A percentile compares a stretch with the other conserved stretches of the same genome.
Conservation (phyloP, 306 rosid species). For the Vigna angularis region DNA sequence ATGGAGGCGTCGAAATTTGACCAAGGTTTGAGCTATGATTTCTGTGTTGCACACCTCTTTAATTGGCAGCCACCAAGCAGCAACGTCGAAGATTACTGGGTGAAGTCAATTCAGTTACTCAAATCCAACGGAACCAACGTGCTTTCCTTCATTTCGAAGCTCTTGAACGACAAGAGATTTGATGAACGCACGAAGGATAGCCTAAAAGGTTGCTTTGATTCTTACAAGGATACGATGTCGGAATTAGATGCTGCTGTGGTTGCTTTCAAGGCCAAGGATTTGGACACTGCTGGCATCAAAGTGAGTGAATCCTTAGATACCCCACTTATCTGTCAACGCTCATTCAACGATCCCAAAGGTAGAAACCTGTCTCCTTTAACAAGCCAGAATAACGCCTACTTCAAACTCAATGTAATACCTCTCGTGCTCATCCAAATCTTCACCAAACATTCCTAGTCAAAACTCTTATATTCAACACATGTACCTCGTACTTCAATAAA, state of each 20-base stretch:
- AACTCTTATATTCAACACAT: no score
- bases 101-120: constrained; percentile 46
- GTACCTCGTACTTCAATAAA: no score
- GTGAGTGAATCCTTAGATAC: constrained; percentile 56
- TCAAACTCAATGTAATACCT: no score
- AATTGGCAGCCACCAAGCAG: constrained; percentile 35
- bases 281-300: constrained; percentile 7
- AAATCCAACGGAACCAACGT: constrained; percentile 58
- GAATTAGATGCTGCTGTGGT: constrained; percentile 45
- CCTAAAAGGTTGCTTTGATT: constrained; percentile 57
- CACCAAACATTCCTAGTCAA: no score
- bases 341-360: constrained; percentile 33
- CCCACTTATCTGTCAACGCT: constrained; percentile 64
- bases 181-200: constrained; percentile 40
- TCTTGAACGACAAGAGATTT: constrained; percentile 37
- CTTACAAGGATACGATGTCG: constrained; percentile 50
- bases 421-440: no score
- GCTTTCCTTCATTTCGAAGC: constrained; percentile 44
- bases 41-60: constrained; percentile 59
- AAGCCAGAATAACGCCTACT: no score
- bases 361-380: no score
- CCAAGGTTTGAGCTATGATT: constrained; percentile 55
- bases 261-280: constrained; percentile 54
- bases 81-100: constrained; percentile 47
- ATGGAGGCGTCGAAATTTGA: constrained; percentile 55